A percentile compares a stretch with the other conserved stretches of the same genome.
phyloP scores from a whole-genome alignment of 1,284 basidiomycete genomes.

The Sutorius eximius region DNA sequence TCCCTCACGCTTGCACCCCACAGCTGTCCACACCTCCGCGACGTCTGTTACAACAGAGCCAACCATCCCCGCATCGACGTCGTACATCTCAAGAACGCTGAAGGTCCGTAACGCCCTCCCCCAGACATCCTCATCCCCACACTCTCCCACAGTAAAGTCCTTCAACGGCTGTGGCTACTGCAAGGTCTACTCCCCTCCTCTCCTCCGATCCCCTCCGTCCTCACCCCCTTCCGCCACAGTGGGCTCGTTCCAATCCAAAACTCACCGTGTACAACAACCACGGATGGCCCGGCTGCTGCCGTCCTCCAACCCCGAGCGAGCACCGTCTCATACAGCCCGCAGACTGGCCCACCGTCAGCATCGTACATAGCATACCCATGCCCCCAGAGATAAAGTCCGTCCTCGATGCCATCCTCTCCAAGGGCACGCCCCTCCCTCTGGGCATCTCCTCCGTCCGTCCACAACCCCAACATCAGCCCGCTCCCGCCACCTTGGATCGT shows the following conservation, averaged over 20 bases:
- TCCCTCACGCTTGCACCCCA: conserved; percentile 13
- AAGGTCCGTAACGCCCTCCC: conserved; percentile 54
- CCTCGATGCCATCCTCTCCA: conserved; percentile 52
- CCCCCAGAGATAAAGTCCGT: conserved; percentile 66
- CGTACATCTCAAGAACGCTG: conserved; percentile 75
- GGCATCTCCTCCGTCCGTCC: conserved; percentile 30
- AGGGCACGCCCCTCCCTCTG: conserved; percentile 26
- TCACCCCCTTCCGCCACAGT: conserved; percentile 45
- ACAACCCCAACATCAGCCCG: conserved; percentile 27
- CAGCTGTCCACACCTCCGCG: conserved; percentile 73
- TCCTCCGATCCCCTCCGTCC: conserved; percentile 30
- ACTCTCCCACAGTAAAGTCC: conserved; percentile 54
- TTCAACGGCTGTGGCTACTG: conserved; percentile 85
- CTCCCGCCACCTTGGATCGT: conserved; percentile 46
- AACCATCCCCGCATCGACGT: conserved; percentile 74
- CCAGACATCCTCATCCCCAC: conserved; percentile 13
- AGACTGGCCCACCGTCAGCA: conserved; percentile 78
- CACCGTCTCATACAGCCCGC: conserved; percentile 61
- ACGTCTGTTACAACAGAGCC: conserved; percentile 68
- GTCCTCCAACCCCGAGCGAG: conserved; percentile 60
- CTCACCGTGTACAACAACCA: conserved; percentile 60
- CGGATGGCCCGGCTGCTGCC: conserved; percentile 84
- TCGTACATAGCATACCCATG: conserved; percentile 67
- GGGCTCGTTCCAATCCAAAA: conserved; percentile 62
- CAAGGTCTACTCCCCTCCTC: conserved; percentile 54